These are phyloP conservation scores for Picea abies DNA, from an alignment of 83 land plant genomes.

Conservation along the genomic window DNA sequence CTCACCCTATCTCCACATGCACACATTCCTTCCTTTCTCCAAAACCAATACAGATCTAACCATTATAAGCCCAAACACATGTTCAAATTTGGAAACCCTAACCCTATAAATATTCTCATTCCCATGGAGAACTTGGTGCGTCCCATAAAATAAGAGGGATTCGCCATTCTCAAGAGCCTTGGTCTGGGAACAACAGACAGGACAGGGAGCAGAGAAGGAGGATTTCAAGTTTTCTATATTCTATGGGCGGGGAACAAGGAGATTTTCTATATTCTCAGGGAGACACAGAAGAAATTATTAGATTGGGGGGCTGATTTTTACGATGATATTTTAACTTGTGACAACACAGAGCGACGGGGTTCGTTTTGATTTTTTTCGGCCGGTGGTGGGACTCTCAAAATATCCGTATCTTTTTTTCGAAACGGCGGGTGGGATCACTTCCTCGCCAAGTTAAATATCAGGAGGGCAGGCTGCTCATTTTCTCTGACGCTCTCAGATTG, in stretches of 20 bases:
- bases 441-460: neutral
- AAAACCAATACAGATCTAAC: neutral
- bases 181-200: neutral
- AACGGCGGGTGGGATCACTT: neutral
- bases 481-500: neutral
- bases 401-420: neutral
- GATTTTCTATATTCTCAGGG: neutral
- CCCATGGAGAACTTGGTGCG: neutral
- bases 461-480: neutral
- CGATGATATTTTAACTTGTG: neutral
- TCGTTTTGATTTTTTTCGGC: neutral
- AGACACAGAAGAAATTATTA: too few species aligned
- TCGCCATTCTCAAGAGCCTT: neutral
- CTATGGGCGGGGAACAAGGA: neutral
- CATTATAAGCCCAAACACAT: neutral
- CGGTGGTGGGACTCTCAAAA: neutral
- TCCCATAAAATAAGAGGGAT: neutral
- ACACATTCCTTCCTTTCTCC: neutral
- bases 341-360: neutral
- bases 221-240: neutral
- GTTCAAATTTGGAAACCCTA: neutral
- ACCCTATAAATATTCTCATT: neutral
- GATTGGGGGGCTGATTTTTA: too few species aligned
- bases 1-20: neutral
- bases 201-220: too few species aligned